Evolutionary conservation across 352 stramenopile genomes (phyloP), one percentile per base, ranked within the genome.

Genomic region (Globisporangium sylvaticum): DNA sequence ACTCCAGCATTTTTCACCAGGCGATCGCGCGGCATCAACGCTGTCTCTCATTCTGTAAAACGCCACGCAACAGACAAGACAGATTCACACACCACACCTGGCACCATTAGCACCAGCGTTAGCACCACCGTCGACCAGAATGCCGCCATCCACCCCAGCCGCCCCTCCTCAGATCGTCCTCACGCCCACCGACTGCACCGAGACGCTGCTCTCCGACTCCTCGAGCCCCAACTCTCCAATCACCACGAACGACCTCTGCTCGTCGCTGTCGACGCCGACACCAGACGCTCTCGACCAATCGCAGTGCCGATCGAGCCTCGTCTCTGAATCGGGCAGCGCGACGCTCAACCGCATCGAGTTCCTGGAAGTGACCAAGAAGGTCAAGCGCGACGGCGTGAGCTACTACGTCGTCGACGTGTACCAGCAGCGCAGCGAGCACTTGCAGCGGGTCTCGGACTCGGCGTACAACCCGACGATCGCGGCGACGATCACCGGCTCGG

Each of bases 361-460:
- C 54, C 22, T 72, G 18, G 62, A 72, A 29, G 52, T 69, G 14
- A 25, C 20, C n/a, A 67, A 58, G 46, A 58, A 63, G 46, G 55
- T 72, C 62, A 65, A 72, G 62, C 62, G 67, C n/a, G 22, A 57
- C 29, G 56, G 67, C 1, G 34, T 58, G 18, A 64, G 25, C 48
- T 58, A 31, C 62, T 69, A 72, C 62, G 67, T 69, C 15, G 12
- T 72, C 9, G 62, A 72, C 9, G 67, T 69, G 4, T 65, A 69
- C 29, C n/a, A 62, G 31, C 12, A 46, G 37, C 60, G 48, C 58
- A 69, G 57, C 62, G 62, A 62, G 54, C 29, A n/a, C 14, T 24
- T 53, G 5, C 54, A 20, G 29, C 67, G 44, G 0, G 42, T 24
- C 20, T 62, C 52, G 6, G 53, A 62, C 4, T 53, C 18, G 31